Conservation (phyloP, 805 yeast genomes). For the Metschnikowia corniflorae region DNA sequence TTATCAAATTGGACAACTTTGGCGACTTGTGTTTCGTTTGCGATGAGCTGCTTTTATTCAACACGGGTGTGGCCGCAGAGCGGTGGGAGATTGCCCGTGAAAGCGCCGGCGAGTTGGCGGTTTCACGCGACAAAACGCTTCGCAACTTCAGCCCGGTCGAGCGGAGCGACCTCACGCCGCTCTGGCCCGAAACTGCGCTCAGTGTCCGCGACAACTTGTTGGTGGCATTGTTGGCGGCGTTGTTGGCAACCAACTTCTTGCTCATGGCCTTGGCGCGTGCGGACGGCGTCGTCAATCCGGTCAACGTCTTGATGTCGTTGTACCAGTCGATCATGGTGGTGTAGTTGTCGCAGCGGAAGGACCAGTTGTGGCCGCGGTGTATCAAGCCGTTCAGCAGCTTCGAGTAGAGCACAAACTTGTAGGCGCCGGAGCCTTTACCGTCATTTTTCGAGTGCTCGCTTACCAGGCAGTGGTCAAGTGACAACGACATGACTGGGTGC, state of each 20-base stretch:
- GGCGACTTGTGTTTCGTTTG: constrained; percentile 33
- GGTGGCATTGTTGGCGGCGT: constrained; percentile 6
- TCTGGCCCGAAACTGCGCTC: constrained; percentile 12
- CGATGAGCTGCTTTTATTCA: constrained; percentile 30
- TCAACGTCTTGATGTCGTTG: constrained; percentile 66
- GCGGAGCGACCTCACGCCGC: constrained; percentile 12
- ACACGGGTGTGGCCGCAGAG: constrained; percentile 15
- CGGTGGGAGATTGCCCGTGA: constrained; percentile 10
- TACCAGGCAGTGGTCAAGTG: constrained; percentile 74
- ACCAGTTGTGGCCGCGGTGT: constrained; percentile 86
- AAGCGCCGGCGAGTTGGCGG: constrained; percentile 2
- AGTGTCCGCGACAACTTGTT: constrained; percentile 13
- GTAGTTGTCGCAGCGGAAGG: constrained; percentile 85
- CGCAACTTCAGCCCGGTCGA: constrained; percentile 9
- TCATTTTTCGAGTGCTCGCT: constrained; percentile 79
- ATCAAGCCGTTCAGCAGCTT: constrained; percentile 68
- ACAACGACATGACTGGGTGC: constrained; percentile 76
- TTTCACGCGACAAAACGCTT: constrained; percentile 6
- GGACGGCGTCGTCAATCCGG: constrained; percentile 57
- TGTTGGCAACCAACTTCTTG: constrained; percentile 20
- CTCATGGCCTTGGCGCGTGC: constrained; percentile 47
- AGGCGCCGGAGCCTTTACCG: constrained; percentile 49
- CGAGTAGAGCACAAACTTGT: constrained; percentile 76
- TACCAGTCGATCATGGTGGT: constrained; percentile 83
- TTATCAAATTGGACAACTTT: constrained; percentile 37